phyloP scores from a whole-genome alignment of 148 eudicot species.

The Rhododendron simsii region DNA sequence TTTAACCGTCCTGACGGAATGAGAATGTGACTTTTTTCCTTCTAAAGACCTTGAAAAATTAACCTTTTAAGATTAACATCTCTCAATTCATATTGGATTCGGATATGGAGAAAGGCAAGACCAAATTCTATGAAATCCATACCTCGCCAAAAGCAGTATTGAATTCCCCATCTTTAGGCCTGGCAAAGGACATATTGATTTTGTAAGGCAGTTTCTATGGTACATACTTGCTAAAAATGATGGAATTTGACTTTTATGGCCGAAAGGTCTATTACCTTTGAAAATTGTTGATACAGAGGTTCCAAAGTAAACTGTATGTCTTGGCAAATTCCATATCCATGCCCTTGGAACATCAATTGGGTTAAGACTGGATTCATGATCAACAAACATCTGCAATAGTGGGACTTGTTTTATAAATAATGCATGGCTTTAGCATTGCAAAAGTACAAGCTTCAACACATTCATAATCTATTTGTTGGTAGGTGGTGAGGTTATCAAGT shows the following conservation, averaged over 20 bases:
- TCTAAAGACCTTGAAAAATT: too few species aligned
- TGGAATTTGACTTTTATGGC: background rate
- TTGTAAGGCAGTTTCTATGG: background rate
- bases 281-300: constrained; percentile 59
- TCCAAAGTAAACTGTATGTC: constrained; percentile 62
- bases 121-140: constrained; percentile 3
- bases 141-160: constrained; percentile 69
- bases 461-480: background rate
- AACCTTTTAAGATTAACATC: background rate
- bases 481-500: background rate
- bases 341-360: constrained; percentile 64
- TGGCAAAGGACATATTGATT: constrained; percentile 17
- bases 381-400: constrained; percentile 52
- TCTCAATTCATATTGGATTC: background rate
- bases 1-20: background rate
- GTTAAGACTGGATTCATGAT: constrained; percentile 59
- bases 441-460: background rate
- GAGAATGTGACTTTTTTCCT: background rate
- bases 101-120: background rate
- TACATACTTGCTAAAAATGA: background rate
- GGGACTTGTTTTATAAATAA: background rate
- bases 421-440: background rate
- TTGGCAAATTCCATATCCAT: constrained; percentile 51
- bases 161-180: constrained; percentile 52
- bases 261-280: constrained; percentile 33